Evolutionary conservation across 345 rosid genomes (phyloP).

Genomic region (Stellera chamaejasme): DNA sequence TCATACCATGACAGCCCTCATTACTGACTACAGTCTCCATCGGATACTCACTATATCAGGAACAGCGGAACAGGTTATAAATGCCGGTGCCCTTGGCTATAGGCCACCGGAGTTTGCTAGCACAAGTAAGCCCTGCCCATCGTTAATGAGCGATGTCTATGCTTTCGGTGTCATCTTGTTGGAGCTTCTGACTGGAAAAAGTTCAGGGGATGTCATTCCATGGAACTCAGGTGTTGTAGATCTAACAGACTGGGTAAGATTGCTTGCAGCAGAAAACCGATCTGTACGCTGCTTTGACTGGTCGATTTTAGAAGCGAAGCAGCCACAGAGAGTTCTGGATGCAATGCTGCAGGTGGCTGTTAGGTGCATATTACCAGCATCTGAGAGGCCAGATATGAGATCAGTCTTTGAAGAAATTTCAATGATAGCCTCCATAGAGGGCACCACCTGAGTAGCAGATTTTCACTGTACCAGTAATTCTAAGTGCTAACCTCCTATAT

Average conservation of each 20-base stretch:
- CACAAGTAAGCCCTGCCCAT: constrained; percentile 76
- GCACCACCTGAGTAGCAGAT: constrained; percentile 11
- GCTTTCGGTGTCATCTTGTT: constrained; percentile 73
- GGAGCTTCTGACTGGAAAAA: constrained; percentile 68
- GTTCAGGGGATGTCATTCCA: constrained; percentile 58
- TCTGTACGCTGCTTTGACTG: constrained; percentile 54
- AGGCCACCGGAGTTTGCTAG: constrained; percentile 86
- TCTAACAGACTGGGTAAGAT: constrained; percentile 73
- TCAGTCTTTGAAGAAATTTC: constrained; percentile 57
- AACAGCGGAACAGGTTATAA: constrained; percentile 80
- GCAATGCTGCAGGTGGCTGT: constrained; percentile 58
- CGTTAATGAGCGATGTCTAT: constrained; percentile 80
- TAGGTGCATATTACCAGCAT: constrained; percentile 62
- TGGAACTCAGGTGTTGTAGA: constrained; percentile 56
- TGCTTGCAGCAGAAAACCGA: constrained; percentile 46
- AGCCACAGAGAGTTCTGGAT: constrained; percentile 25
- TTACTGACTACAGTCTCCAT: constrained; percentile 86
- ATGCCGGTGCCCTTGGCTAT: constrained; percentile 86
- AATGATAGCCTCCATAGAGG: constrained; percentile 12
- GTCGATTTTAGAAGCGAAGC: constrained; percentile 22
- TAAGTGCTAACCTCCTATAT: constrained; percentile 15
- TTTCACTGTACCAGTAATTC: constrained; percentile 1
- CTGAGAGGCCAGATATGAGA: constrained; percentile 78
- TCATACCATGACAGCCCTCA: constrained; percentile 38
- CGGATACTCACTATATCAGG: constrained; percentile 70